Conservation (phyloP, 2,329 filamentous ascomycete genomes). For the Fusarium armeniacum region DNA sequence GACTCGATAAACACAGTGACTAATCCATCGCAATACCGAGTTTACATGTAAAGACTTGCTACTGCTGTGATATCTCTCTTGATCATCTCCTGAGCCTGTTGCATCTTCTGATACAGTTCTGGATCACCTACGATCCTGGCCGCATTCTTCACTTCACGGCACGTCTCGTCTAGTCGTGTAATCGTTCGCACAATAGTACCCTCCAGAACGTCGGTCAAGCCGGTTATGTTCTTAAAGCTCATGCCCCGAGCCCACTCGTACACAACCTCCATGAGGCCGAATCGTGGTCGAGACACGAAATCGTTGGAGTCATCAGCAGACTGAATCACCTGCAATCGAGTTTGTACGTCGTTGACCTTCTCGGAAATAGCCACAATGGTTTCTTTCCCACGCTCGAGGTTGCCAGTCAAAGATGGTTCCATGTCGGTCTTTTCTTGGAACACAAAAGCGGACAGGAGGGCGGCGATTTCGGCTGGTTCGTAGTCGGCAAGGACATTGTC, state of each 20-base stretch:
- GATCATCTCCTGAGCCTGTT: slow-evolving; percentile 96
- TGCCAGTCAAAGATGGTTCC: slow-evolving; percentile 83
- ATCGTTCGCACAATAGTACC: slow-evolving; percentile 97
- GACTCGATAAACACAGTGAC: background rate
- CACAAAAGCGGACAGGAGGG: slow-evolving; percentile 92
- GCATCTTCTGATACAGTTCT: slow-evolving; percentile 94
- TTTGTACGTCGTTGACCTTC: slow-evolving; percentile 92
- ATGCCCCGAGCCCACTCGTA: slow-evolving; percentile 99
- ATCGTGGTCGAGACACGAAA: slow-evolving; percentile 87
- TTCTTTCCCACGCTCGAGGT: slow-evolving; percentile 83
- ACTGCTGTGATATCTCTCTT: slow-evolving; percentile 95
- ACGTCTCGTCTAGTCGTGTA: slow-evolving; percentile 93
- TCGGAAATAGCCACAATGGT: slow-evolving; percentile 92
- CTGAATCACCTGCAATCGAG: slow-evolving; percentile 90
- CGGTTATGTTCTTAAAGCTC: slow-evolving; percentile 98
- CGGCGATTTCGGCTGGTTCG: slow-evolving; percentile 96
- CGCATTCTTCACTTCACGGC: slow-evolving; percentile 96
- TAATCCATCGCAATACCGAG: slow-evolving; percentile 8
- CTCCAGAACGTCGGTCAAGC: slow-evolving; percentile 95
- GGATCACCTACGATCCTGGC: slow-evolving; percentile 96
- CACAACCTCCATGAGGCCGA: slow-evolving; percentile 96
- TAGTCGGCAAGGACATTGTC: slow-evolving; percentile 97
- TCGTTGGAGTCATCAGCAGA: slow-evolving; percentile 92
- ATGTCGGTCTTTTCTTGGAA: slow-evolving; percentile 96
- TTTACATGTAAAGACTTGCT: slow-evolving; percentile 88